Percentiles rank a stretch among this genome's conserved stretches.
phyloP scores from a whole-genome alignment of 495 filamentous ascomycete species.

The Hypoxylon fuscum region DNA sequence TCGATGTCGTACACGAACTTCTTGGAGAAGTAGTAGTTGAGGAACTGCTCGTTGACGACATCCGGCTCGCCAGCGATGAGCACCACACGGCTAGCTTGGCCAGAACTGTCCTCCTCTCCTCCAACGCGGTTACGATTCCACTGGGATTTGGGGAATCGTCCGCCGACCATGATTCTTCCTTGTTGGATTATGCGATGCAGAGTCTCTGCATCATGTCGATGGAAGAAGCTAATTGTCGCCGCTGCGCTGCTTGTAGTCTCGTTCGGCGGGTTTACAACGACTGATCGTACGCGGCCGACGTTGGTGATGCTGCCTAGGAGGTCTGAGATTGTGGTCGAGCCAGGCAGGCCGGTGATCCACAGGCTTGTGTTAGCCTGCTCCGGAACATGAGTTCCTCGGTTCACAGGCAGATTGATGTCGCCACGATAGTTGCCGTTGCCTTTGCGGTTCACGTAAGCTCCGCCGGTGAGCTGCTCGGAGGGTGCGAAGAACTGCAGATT shows the following conservation, averaged over 20 bases:
- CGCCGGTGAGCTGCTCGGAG: slow-evolving; percentile 22
- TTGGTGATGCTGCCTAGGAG: slow-evolving; percentile 12
- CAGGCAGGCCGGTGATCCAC: slow-evolving; percentile 25
- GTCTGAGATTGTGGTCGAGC: neutral
- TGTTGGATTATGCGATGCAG: slow-evolving; percentile 3
- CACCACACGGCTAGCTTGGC: slow-evolving; percentile 27
- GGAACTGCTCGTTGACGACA: slow-evolving; percentile 23
- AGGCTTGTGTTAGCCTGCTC: slow-evolving; percentile 25
- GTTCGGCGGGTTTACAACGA: slow-evolving; percentile 9
- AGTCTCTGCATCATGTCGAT: slow-evolving; percentile 1
- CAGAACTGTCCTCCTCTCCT: neutral
- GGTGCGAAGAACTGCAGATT: slow-evolving; percentile 25
- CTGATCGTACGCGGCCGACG: slow-evolving; percentile 22
- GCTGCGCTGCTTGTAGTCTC: slow-evolving; percentile 1
- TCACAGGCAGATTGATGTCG: slow-evolving; percentile 2
- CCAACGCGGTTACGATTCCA: slow-evolving; percentile 28
- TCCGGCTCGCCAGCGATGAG: slow-evolving; percentile 28
- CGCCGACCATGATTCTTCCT: neutral
- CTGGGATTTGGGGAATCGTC: neutral
- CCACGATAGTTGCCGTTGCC: slow-evolving; percentile 24
- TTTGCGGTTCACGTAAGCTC: neutral
- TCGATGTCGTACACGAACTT: slow-evolving; percentile 40
- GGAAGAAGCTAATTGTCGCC: slow-evolving; percentile 25
- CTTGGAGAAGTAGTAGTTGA: slow-evolving; percentile 21
- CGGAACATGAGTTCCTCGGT: slow-evolving; percentile 9